phyloP scores from a whole-genome alignment of 306 rosid genomes.

The Delonix regia region DNA sequence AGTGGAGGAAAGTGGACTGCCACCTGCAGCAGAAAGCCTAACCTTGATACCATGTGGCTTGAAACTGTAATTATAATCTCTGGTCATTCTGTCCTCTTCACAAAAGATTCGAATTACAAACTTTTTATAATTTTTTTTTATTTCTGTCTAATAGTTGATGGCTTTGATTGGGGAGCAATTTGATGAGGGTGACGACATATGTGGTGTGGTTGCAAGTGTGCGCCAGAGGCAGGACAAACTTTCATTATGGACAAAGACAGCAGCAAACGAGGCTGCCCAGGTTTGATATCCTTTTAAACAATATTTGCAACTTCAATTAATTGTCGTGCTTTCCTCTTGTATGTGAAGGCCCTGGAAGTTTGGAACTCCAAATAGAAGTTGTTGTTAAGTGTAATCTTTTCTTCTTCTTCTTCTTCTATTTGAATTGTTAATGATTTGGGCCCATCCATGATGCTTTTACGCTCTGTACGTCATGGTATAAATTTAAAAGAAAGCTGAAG shows the following conservation, averaged over 20 bases:
- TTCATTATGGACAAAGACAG: conserved; percentile 92
- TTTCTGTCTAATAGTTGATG: conserved; percentile 64
- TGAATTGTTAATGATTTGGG: background rate
- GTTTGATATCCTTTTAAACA: conserved; percentile 43
- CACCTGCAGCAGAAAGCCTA: conserved; percentile 55
- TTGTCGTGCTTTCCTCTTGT: conserved; percentile 17
- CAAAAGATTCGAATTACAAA: background rate
- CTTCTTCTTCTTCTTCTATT: background rate
- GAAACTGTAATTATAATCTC: conserved; percentile 69
- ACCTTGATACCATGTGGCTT: conserved; percentile 89
- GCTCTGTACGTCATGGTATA: background rate
- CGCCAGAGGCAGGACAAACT: conserved; percentile 93
- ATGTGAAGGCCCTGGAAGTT: background rate
- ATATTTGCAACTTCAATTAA: conserved; percentile 6
- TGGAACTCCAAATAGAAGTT: background rate
- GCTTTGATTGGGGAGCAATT: conserved; percentile 97
- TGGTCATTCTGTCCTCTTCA: background rate
- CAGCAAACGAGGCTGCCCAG: conserved; percentile 95
- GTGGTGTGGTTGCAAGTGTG: conserved; percentile 95
- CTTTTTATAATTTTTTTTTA: conserved; percentile 24
- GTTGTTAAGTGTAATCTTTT: background rate
- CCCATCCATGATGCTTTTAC: background rate
- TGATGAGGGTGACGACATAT: conserved; percentile 86
- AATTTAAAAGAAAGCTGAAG: background rate
- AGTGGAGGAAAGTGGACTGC: conserved; percentile 95